These are phyloP conservation scores for Pleurotus djamor DNA, from an alignment of 768 basidiomycete genomes.

Conservation along the genomic window DNA sequence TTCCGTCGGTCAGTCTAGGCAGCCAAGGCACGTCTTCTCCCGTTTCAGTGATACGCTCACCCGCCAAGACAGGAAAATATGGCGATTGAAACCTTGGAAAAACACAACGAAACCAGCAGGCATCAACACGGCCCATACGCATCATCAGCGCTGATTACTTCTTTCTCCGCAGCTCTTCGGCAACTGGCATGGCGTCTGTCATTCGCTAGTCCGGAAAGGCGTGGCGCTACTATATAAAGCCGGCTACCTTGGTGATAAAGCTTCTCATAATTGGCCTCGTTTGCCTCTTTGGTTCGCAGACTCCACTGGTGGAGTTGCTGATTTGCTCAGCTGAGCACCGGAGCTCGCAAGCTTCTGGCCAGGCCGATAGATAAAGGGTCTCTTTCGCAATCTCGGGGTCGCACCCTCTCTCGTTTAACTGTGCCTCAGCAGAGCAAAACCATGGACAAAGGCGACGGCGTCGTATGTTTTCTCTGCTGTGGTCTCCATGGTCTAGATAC, in stretches of 20 bases:
- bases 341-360: background rate
- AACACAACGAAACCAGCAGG: background rate
- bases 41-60: too few species aligned
- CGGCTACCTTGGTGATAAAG: background rate
- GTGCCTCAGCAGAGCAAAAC: background rate
- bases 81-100: background rate
- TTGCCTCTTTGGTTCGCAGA: background rate
- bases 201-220: background rate
- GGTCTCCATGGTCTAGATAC: background rate
- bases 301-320: background rate
- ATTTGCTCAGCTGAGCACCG: background rate
- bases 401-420: too few species aligned
- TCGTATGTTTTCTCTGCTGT: background rate
- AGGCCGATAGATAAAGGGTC: too few species aligned
- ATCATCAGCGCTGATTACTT: background rate
- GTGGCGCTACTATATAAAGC: background rate
- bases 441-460: background rate
- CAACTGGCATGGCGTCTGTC: background rate
- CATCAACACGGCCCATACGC: background rate
- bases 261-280: background rate
- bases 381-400: too few species aligned
- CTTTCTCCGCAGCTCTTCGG: background rate
- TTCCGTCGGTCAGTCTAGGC: background rate
- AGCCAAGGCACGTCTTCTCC: too few species aligned
- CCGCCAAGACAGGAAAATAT: too few species aligned